Evolutionary conservation across 2,329 filamentous ascomycete genomes (phyloP).

Genomic region (Pseudovirgaria hyperparasitica): DNA sequence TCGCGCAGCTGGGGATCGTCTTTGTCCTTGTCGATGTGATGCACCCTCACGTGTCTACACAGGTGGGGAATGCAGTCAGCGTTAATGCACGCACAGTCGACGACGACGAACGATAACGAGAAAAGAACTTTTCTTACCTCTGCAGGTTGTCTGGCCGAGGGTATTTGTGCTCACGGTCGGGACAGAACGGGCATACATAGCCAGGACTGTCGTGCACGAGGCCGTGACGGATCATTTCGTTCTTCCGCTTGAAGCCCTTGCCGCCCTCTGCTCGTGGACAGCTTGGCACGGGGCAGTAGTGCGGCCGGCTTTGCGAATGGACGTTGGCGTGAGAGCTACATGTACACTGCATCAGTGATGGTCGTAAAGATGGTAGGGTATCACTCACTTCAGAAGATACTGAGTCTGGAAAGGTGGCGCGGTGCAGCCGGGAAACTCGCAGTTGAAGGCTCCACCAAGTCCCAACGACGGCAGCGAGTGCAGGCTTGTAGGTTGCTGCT

Average conservation of each 20-base stretch:
- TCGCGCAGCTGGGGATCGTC: constrained; percentile 72
- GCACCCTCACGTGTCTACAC: constrained; percentile 74
- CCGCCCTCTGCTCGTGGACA: constrained; percentile 49
- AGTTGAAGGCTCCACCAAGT: constrained; percentile 29
- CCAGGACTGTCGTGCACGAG: constrained; percentile 89
- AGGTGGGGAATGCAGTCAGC: constrained; percentile 3
- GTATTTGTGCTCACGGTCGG: constrained; percentile 86
- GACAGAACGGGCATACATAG: constrained; percentile 93
- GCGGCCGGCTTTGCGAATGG: constrained; percentile 49
- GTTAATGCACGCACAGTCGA: constrained; percentile 3
- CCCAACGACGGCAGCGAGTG: neutral
- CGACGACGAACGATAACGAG: constrained; percentile 1
- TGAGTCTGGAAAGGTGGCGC: constrained; percentile 66
- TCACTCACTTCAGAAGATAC: constrained; percentile 55
- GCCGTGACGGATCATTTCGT: constrained; percentile 63
- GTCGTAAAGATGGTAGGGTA: neutral
- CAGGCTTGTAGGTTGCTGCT: neutral
- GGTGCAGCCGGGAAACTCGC: constrained; percentile 50
- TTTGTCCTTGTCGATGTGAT: constrained; percentile 80
- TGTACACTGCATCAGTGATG: constrained; percentile 1
- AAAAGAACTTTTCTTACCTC: constrained; percentile 44
- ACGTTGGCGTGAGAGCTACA: constrained; percentile 57
- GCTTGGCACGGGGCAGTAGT: constrained; percentile 47
- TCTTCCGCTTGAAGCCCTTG: constrained; percentile 56
- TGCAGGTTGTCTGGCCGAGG: constrained; percentile 92